Conservation (phyloP, 768 basidiomycete genomes). For the Lactifluus echinatus region DNA sequence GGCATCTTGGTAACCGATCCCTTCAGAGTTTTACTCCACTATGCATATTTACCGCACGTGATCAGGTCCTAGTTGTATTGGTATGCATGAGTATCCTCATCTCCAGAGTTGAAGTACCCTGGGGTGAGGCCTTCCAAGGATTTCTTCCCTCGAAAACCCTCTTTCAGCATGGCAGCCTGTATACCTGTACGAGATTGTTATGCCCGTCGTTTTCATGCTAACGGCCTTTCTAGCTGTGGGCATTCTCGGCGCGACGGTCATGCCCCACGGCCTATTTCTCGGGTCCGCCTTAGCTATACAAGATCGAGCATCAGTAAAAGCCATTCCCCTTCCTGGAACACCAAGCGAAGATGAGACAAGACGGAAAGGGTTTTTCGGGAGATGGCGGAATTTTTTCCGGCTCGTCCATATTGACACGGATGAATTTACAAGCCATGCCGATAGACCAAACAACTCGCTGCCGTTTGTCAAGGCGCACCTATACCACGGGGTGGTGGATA, state of each 20-base stretch:
- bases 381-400: constrained; percentile 1
- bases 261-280: constrained; percentile 41
- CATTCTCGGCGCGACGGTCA: constrained; percentile 35
- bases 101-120: constrained; percentile 13
- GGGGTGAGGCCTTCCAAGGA: constrained; percentile 15
- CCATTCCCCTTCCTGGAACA: background rate
- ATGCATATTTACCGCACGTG: background rate
- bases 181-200: constrained; percentile 11
- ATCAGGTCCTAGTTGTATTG: constrained; percentile 17
- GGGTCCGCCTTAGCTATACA: constrained; percentile 36
- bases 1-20: constrained; percentile 11
- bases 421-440: constrained; percentile 22
- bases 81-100: constrained; percentile 22
- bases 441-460: constrained; percentile 48
- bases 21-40: background rate
- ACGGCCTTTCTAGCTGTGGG: constrained; percentile 15
- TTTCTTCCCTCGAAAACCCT: constrained; percentile 17
- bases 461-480: constrained; percentile 54
- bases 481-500: constrained; percentile 56
- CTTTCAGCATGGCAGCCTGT: constrained; percentile 15
- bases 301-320: constrained; percentile 27
- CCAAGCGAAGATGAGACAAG: background rate
- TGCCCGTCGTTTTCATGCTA: background rate
- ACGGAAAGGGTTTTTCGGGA: background rate
- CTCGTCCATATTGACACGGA: background rate